A percentile compares a stretch with the other conserved stretches of the same genome.
Conservation (phyloP, 768 basidiomycete genomes). For the Leccinum olivaceopallidum region DNA sequence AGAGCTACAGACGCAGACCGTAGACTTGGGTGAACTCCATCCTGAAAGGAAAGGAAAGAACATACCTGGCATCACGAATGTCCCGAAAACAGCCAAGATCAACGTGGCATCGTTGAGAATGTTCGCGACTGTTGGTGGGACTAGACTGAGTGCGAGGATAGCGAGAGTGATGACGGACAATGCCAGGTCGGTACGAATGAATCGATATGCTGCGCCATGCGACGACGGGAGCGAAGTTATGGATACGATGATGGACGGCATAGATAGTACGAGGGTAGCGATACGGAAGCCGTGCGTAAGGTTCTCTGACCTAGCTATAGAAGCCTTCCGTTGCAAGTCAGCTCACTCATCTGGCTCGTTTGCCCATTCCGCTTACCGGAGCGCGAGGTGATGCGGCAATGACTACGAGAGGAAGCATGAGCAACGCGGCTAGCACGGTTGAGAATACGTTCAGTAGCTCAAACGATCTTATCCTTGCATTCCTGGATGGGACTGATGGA, state of each 20-base stretch:
- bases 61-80: constrained; percentile 65
- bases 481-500: constrained; percentile 34
- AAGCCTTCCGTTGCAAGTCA: constrained; percentile 17
- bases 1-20: constrained; percentile 44
- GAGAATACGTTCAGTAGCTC: constrained; percentile 54
- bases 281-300: constrained; percentile 43
- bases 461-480: constrained; percentile 55
- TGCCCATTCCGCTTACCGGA: constrained; percentile 38
- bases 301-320: constrained; percentile 8
- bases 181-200: constrained; percentile 44
- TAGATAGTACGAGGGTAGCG: constrained; percentile 53
- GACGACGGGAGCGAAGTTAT: constrained; percentile 53
- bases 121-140: constrained; percentile 39
- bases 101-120: constrained; percentile 51
- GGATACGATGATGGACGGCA: constrained; percentile 60
- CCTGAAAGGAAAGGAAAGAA: neutral
- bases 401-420: constrained; percentile 60
- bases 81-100: constrained; percentile 51
- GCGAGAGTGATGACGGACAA: constrained; percentile 42
- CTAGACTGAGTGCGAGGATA: constrained; percentile 46
- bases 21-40: neutral
- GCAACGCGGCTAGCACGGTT: constrained; percentile 44
- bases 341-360: constrained; percentile 14
- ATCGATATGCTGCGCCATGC: constrained; percentile 42
- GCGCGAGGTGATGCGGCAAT: constrained; percentile 47